Evolutionary conservation across 306 rosid genomes (phyloP).

Genomic region (Cucurbita ficifolia): DNA sequence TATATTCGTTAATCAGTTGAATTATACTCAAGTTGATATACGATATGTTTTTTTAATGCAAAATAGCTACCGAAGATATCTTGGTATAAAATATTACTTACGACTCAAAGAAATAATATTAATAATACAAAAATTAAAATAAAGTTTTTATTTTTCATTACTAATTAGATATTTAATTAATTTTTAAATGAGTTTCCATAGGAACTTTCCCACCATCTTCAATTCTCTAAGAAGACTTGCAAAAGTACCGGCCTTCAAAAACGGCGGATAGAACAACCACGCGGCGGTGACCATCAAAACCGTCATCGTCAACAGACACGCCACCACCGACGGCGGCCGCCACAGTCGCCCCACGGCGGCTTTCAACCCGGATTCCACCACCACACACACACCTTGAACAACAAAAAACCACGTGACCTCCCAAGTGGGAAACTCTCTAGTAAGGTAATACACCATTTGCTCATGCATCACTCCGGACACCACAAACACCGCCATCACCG

Average conservation of each 20-base stretch:
- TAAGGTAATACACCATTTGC: conserved; percentile 11
- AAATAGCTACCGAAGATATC: too few relatives aligned
- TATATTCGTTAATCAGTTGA: too few relatives aligned
- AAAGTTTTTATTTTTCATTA: too few relatives aligned
- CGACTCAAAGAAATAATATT: too few relatives aligned
- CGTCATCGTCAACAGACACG: background rate
- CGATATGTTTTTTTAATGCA: too few relatives aligned
- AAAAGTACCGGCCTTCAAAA: conserved; percentile 1
- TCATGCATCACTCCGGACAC: conserved; percentile 26
- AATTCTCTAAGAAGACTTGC: background rate
- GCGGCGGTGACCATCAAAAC: conserved; percentile 5
- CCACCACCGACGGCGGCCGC: conserved; percentile 8
- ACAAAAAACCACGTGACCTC: conserved; percentile 16
- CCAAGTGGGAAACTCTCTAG: conserved; percentile 17
- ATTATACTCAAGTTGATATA: too few relatives aligned
- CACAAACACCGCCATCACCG: conserved; percentile 1
- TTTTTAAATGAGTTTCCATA: background rate
- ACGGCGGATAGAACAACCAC: conserved; percentile 21
- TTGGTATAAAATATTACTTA: too few relatives aligned
- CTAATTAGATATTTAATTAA: too few relatives aligned
- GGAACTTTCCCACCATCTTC: background rate
- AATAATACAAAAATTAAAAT: too few relatives aligned
- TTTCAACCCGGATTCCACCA: conserved; percentile 8
- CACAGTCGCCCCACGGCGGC: background rate
- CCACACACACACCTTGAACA: conserved; percentile 20